Conservation (phyloP, 495 filamentous ascomycete species). For the Trichodelitschia bisporula region DNA sequence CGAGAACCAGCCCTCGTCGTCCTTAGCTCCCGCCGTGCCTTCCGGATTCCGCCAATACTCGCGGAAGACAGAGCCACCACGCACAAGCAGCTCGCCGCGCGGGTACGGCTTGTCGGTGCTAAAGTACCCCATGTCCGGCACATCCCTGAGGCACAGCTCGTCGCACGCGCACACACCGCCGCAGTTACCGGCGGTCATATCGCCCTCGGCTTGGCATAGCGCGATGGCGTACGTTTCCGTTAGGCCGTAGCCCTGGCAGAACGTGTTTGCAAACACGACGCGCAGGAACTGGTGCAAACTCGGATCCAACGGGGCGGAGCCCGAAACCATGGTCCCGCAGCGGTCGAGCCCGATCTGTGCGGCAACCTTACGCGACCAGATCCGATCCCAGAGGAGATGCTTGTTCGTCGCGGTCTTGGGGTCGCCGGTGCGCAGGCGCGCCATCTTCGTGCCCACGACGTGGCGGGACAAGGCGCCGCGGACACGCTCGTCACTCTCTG, state of each 20-base stretch:
- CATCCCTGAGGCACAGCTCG: slow-evolving; percentile 65
- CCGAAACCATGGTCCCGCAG: slow-evolving; percentile 50
- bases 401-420: slow-evolving; percentile 42
- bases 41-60: slow-evolving; percentile 77
- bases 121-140: slow-evolving; percentile 90
- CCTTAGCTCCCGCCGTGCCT: slow-evolving; percentile 61
- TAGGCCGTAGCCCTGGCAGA: slow-evolving; percentile 79
- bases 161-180: slow-evolving; percentile 37
- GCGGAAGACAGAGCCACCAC: slow-evolving; percentile 51
- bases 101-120: slow-evolving; percentile 79
- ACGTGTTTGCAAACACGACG: slow-evolving; percentile 50
- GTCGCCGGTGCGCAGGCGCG: slow-evolving; percentile 31
- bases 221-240: slow-evolving; percentile 81
- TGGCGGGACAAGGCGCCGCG: slow-evolving; percentile 62
- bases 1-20: slow-evolving; percentile 86
- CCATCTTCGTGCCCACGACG: slow-evolving; percentile 56
- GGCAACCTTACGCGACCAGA: slow-evolving; percentile 81
- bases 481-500: slow-evolving; percentile 56
- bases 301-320: slow-evolving; percentile 79
- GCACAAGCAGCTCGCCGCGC: slow-evolving; percentile 71
- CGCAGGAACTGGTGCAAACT: slow-evolving; percentile 73
- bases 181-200: slow-evolving; percentile 60
- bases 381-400: slow-evolving; percentile 71
- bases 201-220: slow-evolving; percentile 38
- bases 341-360: slow-evolving; percentile 58